phyloP scores from a whole-genome alignment of 495 filamentous ascomycete genomes.

The Aspergillus heteromorphus region DNA sequence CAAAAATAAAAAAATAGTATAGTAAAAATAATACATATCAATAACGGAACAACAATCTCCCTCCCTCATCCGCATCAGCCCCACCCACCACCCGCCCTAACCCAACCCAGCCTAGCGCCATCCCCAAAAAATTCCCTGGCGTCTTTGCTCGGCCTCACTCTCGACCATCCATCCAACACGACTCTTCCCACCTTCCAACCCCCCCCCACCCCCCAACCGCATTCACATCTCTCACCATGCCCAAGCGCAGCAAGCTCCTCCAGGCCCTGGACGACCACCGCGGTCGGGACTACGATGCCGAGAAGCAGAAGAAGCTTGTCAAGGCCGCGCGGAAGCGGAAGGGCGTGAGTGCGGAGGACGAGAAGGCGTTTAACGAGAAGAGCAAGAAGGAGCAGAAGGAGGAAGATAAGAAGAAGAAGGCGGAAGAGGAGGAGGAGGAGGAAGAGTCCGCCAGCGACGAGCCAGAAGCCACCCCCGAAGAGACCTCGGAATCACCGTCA shows the following conservation, averaged over 20 bases:
- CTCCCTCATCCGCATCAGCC: conserved; percentile 5
- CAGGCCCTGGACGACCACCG: conserved; percentile 62
- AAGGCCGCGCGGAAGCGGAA: conserved; percentile 52
- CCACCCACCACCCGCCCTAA: conserved; percentile 10
- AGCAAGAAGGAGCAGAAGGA: conserved; percentile 24
- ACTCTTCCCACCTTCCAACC: not conserved
- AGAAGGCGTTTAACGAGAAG: conserved; percentile 17
- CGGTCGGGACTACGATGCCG: conserved; percentile 61
- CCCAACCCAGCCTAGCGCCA: conserved; percentile 10
- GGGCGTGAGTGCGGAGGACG: no score
- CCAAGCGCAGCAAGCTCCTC: conserved; percentile 60
- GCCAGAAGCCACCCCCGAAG: conserved; percentile 22
- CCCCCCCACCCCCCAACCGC: not conserved
- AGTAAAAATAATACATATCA: not conserved
- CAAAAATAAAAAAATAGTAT: no score
- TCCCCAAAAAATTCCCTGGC: conserved; percentile 44
- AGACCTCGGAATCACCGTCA: conserved; percentile 27
- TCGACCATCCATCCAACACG: no score
- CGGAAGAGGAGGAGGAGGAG: conserved; percentile 21
- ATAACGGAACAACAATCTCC: conserved; percentile 28
- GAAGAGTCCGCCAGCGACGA: conserved; percentile 22
- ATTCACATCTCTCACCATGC: no score
- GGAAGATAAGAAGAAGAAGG: conserved; percentile 16
- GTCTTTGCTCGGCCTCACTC: conserved; percentile 10
- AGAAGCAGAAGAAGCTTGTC: conserved; percentile 57